phyloP scores from a whole-genome alignment of 257 asterid genomes.

The Jacaranda mimosifolia region DNA sequence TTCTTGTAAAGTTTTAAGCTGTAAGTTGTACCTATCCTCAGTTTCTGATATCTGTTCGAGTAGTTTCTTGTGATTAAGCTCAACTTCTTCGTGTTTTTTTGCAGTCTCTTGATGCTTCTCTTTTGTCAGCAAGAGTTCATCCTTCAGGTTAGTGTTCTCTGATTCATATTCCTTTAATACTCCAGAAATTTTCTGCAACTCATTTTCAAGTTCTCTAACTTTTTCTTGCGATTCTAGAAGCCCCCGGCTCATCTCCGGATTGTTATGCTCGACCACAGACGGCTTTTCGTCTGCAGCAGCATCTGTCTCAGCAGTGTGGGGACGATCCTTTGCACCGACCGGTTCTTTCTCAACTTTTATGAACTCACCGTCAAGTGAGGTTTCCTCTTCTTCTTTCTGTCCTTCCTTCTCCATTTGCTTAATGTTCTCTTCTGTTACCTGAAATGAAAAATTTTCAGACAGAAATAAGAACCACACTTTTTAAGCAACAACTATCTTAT shows the following conservation, averaged over 20 bases:
- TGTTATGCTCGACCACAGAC: slow-evolving; percentile 27
- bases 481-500: no score
- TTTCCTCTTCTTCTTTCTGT: slow-evolving; percentile 59
- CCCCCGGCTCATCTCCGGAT: slow-evolving; percentile 47
- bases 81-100: slow-evolving; percentile 48
- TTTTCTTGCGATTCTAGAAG: slow-evolving; percentile 66
- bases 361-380: slow-evolving; percentile 64
- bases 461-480: neutral
- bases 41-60: slow-evolving; percentile 51
- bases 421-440: slow-evolving; percentile 32
- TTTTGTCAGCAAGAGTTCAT: slow-evolving; percentile 56
- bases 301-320: slow-evolving; percentile 31
- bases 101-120: slow-evolving; percentile 48
- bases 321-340: slow-evolving; percentile 39
- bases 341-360: slow-evolving; percentile 69
- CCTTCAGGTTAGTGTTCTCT: slow-evolving; percentile 51
- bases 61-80: slow-evolving; percentile 51
- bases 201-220: slow-evolving; percentile 58
- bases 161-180: slow-evolving; percentile 59
- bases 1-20: slow-evolving; percentile 60
- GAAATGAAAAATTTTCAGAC: neutral
- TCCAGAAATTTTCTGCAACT: slow-evolving; percentile 54
- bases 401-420: slow-evolving; percentile 36
- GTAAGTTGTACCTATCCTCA: slow-evolving; percentile 46
- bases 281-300: slow-evolving; percentile 31